Base-by-base conservation (phyloP, 1,139 yeast species). In the Debaryomyces singareniensis region DNA sequence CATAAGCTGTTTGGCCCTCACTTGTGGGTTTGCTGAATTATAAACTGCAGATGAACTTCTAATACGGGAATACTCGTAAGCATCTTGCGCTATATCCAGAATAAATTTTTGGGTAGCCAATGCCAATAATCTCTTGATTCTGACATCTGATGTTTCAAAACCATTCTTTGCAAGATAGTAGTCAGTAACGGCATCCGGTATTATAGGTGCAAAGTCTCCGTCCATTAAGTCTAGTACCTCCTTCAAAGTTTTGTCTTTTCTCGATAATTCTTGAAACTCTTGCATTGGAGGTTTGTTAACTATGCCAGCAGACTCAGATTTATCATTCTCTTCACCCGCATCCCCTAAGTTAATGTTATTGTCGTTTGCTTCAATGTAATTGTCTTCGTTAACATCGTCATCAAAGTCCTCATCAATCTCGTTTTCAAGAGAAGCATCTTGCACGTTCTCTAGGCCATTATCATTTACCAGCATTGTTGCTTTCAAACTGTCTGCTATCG, bases 121-220 rank as follows among this genome's bases (percentile, higher is more conserved):
- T 0, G 97, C 97, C 31, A 93, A 62, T 27, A 93, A 62, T 34
- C 97, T 68, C 49, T 89, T 87, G 38, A 91, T 81, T 36, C 89
- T 73, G 5, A 76, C 61, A 47, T 87, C 95, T 23, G 80, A 71
- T 16, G 94, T 75, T 36, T 81, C 85, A 46, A 93, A 80, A 25
- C 99, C 99, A 37, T 89, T 82, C 47, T 82, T 82, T 14, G 89
- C 79, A 30, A 93, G 61, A 48, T 91, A 91, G 53, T 86, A 91
- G 49, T 91, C 97, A 0, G 96, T 85, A n/a, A 93, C 97, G 0
- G 95, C 93, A 51, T 93, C 98, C 0, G 99, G 99, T 26, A 93
- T 91, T 25, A 93, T 83, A 1, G 98, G 98, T 2, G 96, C 87
- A 53, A 81, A 87, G 35, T 87, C 95, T 1, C 63, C 70, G 39